Base-by-base conservation (phyloP, 2,329 filamentous ascomycete genomes). In the Nigrospora oryzae region DNA sequence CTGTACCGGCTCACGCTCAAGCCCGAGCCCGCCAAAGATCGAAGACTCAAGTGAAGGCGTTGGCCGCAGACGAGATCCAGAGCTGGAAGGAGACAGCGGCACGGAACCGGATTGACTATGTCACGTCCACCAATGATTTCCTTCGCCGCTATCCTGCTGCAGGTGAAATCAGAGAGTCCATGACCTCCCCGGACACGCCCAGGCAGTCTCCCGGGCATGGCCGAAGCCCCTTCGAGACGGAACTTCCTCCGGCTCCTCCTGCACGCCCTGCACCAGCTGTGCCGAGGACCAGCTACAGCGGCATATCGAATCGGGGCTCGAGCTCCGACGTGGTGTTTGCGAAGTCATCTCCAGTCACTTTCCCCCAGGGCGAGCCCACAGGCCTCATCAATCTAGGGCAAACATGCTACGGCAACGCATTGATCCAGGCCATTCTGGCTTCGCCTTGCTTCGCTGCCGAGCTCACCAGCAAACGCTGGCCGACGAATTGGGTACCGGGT, bases 361-460 rank as follows among this genome's bases (percentile, higher is more conserved):
- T 63, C n/a, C 57, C 65, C 38, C 63, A 58, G 49, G 51, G 67
- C 71, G 55, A 57, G 43, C 63, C 56, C 75, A 85, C 87, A 11
- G 90, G 91, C 0, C 73, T 96, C 12, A 69, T 81, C 47, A 96
- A 96, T 54, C 86, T 89, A 36, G 79, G 81, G 1, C 83, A 85
- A 39, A 90, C 86, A 52, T 96, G 91, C 61, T 96, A 95, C 59
- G 89, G 93, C 72, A 96, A 95, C 63, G 84, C 88, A n/a, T 83
- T 84, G 0, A 71, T 97, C 23, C 91, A 97, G 63, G 86, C 85
- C 48, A 68, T 96, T 15, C 85, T 86, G 47, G 84, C 83, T 2
- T 91, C 89, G 1, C 59, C 78, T 58, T 65, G 79, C 66, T 75
- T 95, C 75, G 69, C 77, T 65, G 60, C 81, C 66, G 69, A 84